phyloP scores from a whole-genome alignment of 192 early-diverging fungal species.

The Umbelopsis isabellina region DNA sequence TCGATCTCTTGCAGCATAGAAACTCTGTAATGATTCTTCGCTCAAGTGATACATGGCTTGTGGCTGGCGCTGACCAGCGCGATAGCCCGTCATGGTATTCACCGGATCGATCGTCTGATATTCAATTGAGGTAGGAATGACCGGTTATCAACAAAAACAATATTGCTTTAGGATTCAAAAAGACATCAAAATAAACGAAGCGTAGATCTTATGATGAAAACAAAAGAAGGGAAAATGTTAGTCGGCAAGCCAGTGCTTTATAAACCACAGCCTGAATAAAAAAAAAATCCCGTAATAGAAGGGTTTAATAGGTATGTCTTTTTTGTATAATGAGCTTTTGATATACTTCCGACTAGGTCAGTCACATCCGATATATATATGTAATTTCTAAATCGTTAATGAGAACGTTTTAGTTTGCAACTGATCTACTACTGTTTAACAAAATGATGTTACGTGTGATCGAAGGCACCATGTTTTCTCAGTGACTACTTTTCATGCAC shows the following conservation, averaged over 20 bases:
- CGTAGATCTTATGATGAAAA: neutral
- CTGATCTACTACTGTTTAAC: slow-evolving; percentile 21
- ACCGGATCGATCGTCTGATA: neutral
- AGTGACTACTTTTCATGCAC: too few species aligned
- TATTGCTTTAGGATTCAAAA: too few species aligned
- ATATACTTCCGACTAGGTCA: slow-evolving; percentile 15
- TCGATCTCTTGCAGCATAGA: slow-evolving; percentile 15
- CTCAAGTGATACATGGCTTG: slow-evolving; percentile 16
- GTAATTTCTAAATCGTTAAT: slow-evolving; percentile 15
- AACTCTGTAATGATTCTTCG: neutral
- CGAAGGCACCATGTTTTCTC: too few species aligned
- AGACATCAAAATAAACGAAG: neutral
- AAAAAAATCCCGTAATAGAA: slow-evolving; percentile 3
- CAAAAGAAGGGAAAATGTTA: neutral
- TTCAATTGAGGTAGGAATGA: slow-evolving; percentile 17
- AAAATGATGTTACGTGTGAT: neutral
- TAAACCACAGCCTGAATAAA: neutral
- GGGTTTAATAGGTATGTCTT: neutral
- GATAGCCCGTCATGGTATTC: slow-evolving; percentile 13
- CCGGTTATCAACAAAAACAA: slow-evolving; percentile 8
- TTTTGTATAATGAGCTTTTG: neutral
- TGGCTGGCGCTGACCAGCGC: slow-evolving; percentile 18
- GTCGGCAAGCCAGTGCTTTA: neutral
- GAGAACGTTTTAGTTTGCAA: slow-evolving; percentile 18
- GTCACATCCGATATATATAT: neutral